Evolutionary conservation across 768 basidiomycete species (phyloP), one percentile per base, ranked within the genome.

Genomic region (Amyloporia xantha): DNA sequence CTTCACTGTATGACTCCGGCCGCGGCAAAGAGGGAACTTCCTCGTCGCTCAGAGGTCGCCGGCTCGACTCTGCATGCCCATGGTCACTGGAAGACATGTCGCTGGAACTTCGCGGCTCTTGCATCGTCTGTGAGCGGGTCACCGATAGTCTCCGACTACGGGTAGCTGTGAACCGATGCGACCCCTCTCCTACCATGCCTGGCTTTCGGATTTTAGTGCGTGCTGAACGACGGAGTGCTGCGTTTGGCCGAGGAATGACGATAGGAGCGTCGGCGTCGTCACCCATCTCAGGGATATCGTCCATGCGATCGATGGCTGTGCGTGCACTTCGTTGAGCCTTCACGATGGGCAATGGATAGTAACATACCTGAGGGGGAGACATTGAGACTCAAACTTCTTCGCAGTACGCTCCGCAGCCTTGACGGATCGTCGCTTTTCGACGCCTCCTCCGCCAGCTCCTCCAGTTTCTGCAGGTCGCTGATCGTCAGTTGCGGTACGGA

Each of bases 121-220:
- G 79, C 30, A 63, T 54, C 24, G 62, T 57, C 3, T 64, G 47
- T 15, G 68, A 59, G 27, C 66, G 54, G 6, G 52, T 47, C 26
- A 48, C 42, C 55, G 62, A 26, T 51, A 66, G 30, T 78, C 66
- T 28, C 76, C 75, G 44, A 64, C 66, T 38, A 21, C 77, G 69
- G 4, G 71, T 66, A 6, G 71, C 65, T 4, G 67, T 69, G 67
- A 94, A 94, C 10, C 91, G 84, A 73, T 90, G 90, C 1, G 88
- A 88, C 10, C 86, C 87, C 65, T 88, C 90, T 20, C 82, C 87
- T 12, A 78, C 74, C 5, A 85, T 64, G 4, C 80, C 78, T 12
- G 83, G 73, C 69, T 98, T 99, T 28, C 95, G 85, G 57, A 98
- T 96, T 71, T 92, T 93, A 1, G 96, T 99, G 12, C 95, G 82